Percentiles rank a stretch among this genome's conserved stretches.
Evolutionary conservation across 108 stramenopile genomes (phyloP).

Genomic region (Aurantiochytrium sp.): DNA sequence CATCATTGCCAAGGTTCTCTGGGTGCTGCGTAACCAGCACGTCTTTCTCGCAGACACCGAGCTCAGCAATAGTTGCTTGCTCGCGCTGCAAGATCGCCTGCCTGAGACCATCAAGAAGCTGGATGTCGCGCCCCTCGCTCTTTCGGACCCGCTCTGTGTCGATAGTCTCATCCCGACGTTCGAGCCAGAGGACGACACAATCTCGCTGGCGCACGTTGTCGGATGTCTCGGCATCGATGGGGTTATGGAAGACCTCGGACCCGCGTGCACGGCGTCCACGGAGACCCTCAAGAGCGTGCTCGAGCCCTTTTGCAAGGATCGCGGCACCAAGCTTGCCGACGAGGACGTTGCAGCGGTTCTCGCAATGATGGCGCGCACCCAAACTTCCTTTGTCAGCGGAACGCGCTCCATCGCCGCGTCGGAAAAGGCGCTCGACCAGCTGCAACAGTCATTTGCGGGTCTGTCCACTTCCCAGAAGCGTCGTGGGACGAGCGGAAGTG

Average conservation of each 20-base stretch:
- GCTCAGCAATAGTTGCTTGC: background rate
- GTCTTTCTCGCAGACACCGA: background rate
- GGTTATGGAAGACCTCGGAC: background rate
- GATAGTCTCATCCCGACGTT: background rate
- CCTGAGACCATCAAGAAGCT: background rate
- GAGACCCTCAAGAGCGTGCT: background rate
- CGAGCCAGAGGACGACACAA: background rate
- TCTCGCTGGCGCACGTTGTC: background rate
- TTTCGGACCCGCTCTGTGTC: constrained; percentile 1
- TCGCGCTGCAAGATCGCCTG: background rate
- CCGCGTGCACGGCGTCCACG: background rate
- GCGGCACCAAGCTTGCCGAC: background rate
- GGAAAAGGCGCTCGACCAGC: background rate
- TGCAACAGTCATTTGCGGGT: background rate
- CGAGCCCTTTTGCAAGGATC: background rate
- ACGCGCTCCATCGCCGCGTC: background rate
- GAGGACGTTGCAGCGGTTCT: background rate
- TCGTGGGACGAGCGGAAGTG: too few relatives aligned
- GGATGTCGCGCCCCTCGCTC: background rate
- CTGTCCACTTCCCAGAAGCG: background rate
- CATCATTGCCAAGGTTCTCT: background rate
- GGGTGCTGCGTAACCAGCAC: background rate
- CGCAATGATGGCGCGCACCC: constrained; percentile 5
- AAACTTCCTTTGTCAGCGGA: background rate
- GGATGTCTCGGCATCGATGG: background rate